Percentiles rank a stretch among this genome's conserved stretches.
These are phyloP conservation scores for Fraxinus anomala DNA, from an alignment of 257 asterid species.

Conservation along the genomic window DNA sequence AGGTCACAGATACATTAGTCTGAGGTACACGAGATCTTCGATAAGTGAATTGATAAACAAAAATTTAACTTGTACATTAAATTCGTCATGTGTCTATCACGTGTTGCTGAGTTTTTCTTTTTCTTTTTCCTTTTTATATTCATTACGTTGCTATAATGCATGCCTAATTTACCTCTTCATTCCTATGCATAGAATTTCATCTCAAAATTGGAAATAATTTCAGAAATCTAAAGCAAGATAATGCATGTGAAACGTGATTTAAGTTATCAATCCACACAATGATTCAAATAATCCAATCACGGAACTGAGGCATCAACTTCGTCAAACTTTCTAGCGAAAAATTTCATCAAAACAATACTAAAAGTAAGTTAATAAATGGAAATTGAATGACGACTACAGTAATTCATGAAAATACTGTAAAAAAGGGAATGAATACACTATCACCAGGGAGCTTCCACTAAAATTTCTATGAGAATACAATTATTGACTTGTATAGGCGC, in stretches of 20 bases:
- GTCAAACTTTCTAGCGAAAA: neutral
- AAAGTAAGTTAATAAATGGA: neutral
- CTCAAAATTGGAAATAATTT: neutral
- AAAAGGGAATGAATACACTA: neutral
- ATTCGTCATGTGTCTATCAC: neutral
- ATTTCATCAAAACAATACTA: neutral
- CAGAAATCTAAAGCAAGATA: neutral
- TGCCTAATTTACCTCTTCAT: neutral
- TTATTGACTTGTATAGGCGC: no score
- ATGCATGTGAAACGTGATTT: neutral
- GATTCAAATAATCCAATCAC: neutral
- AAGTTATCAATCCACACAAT: neutral
- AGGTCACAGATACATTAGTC: conserved; percentile 1
- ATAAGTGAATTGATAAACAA: neutral
- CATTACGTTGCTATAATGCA: neutral
- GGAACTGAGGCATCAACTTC: neutral
- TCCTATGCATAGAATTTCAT: neutral
- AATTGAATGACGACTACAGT: neutral
- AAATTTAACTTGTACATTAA: neutral
- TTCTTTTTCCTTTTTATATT: neutral
- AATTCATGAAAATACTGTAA: neutral
- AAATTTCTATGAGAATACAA: no score
- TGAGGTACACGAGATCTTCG: neutral
- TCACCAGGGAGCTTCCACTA: neutral
- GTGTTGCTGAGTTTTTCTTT: neutral